Base-by-base conservation (phyloP, 116 monocot genomes). In the Papilionanthe hybrid region DNA sequence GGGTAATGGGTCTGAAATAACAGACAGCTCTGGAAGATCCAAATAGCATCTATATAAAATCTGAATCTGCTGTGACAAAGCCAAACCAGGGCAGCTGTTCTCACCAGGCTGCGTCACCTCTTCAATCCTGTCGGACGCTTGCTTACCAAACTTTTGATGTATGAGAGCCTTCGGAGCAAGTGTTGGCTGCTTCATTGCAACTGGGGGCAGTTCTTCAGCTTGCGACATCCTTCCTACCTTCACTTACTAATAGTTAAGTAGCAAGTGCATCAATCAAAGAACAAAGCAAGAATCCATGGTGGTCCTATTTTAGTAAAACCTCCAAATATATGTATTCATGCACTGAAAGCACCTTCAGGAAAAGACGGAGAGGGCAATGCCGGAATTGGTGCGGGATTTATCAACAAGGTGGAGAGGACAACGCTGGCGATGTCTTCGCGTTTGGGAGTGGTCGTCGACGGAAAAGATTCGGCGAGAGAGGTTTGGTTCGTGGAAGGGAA, bases 131-230 rank as follows among this genome's bases (percentile, higher is more conserved):
- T 94, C 94, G 50, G 78, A 72, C 60, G 97, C 97, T 56, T 86
- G 81, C 3, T 7, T 72, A 30, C 89, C 94, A 86, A 84, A 98
- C 77, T 87, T 94, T 66, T 94, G 90, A 81, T 98, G 84, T 80
- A 98, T 82, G 55, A 98, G 17, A 48, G 90, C 94, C 87, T 98
- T 98, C 10, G 97, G 92, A 30, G 94, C 85, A 47, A 86, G 73
- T 10, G 76, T 20, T 41, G 86, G 87, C 78, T 29, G 87, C 48
- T 75, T 84, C 50, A 48, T 57, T 55, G 72, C 77, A 80, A 71
- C 43, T 27, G 41, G 42, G 12, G 68, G 56, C 32, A 50, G 48
- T 79, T 80, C 82, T 79, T 83, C 57, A 48, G 81, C 29, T 65
- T 78, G 79, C 78, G 83, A 76, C 81, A 47, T 75, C 75, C 15